These are phyloP conservation scores for Guadua angustifolia DNA, from an alignment of 176 grass and related monocot genomes.

Conservation along the genomic window DNA sequence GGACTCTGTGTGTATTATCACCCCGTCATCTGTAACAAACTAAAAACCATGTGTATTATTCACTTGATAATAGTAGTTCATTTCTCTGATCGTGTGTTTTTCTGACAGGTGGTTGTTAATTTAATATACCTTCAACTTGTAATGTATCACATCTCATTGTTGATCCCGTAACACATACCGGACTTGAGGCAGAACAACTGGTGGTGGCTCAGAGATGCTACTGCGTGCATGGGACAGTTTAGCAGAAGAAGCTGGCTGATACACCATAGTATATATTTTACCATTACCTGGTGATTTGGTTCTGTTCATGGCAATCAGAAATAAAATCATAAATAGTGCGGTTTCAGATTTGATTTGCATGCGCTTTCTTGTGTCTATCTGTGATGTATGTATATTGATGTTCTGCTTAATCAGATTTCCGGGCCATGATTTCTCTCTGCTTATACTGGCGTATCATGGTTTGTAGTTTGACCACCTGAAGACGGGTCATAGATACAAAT, in stretches of 20 bases:
- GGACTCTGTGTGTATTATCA: background rate
- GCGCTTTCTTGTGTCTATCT: constrained; percentile 6
- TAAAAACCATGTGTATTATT: background rate
- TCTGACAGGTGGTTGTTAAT: constrained; percentile 66
- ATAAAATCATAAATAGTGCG: constrained; percentile 8
- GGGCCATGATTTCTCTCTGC: constrained; percentile 10
- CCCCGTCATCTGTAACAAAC: background rate
- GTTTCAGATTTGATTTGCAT: constrained; percentile 22
- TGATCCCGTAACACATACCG: constrained; percentile 66
- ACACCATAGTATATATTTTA: background rate
- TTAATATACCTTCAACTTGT: constrained; percentile 66
- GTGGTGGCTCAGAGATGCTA: constrained; percentile 66
- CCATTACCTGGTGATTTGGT: constrained; percentile 5
- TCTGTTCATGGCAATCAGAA: constrained; percentile 27
- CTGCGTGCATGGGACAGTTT: constrained; percentile 86
- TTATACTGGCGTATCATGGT: background rate
- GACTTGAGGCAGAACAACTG: constrained; percentile 57
- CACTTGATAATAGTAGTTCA: background rate
- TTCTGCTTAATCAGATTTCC: constrained; percentile 26
- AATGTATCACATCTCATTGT: constrained; percentile 64
- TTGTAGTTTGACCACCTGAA: background rate
- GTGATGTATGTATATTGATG: background rate
- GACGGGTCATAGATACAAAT: background rate
- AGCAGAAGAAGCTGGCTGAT: constrained; percentile 27
- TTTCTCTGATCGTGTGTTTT: constrained; percentile 23